These are phyloP conservation scores for Neurospora pannonica DNA, from an alignment of 495 filamentous ascomycete genomes.

Conservation along the genomic window DNA sequence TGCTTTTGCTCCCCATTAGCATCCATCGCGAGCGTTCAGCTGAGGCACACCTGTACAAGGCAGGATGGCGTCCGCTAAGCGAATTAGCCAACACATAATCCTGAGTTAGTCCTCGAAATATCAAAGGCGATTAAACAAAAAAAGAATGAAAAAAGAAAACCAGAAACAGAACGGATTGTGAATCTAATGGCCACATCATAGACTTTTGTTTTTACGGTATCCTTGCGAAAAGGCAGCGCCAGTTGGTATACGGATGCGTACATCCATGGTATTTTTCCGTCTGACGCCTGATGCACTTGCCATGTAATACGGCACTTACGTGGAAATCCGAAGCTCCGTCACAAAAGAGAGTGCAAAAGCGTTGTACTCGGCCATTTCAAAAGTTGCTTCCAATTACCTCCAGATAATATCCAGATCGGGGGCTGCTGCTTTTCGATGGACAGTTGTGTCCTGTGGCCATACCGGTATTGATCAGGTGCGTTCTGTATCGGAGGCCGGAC, in stretches of 20 bases:
- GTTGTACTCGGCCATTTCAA: not conserved
- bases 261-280: not conserved
- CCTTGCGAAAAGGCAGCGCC: not conserved
- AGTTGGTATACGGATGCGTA: not conserved
- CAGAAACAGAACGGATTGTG: not conserved
- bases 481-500: not conserved
- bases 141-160: not conserved
- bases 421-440: not conserved
- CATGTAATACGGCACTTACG: not conserved
- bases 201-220: not conserved
- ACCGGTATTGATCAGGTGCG: not conserved
- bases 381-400: not conserved
- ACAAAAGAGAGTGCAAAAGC: not conserved
- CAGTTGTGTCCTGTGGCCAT: not conserved
- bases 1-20: not conserved
- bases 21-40: not conserved
- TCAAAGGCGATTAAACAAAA: not conserved
- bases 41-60: not conserved
- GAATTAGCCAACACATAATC: not conserved
- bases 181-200: not conserved
- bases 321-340: not conserved
- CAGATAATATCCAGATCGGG: not conserved
- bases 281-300: not conserved
- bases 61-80: not conserved
- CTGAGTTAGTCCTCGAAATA: not conserved